Evolutionary conservation across 371 early-diverging fungal genomes (phyloP).

Genomic region (Mucor indicus): DNA sequence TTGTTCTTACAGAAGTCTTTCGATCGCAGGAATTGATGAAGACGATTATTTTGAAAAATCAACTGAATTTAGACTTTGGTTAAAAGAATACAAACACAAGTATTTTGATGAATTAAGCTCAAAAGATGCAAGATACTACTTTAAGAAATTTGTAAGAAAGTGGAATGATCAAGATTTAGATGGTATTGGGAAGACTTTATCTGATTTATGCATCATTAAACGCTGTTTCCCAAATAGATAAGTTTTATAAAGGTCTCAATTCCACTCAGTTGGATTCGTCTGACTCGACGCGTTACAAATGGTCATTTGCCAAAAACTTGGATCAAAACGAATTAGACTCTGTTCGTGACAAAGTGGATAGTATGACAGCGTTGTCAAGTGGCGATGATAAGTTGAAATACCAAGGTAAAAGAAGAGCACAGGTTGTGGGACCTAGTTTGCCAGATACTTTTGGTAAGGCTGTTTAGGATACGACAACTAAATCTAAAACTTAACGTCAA

Average conservation of each 20-base stretch:
- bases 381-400: conserved; percentile 6
- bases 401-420: conserved; percentile 12
- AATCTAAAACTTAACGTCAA: no score
- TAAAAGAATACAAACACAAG: conserved; percentile 66
- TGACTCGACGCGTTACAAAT: conserved; percentile 70
- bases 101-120: conserved; percentile 74
- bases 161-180: conserved; percentile 72
- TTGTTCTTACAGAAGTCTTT: not conserved
- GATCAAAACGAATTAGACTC: conserved; percentile 54
- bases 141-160: conserved; percentile 73
- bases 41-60: conserved; percentile 79
- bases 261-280: conserved; percentile 60
- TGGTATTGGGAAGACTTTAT: conserved; percentile 27
- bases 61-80: conserved; percentile 81
- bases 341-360: conserved; percentile 61
- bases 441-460: conserved; percentile 15
- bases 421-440: conserved; percentile 31
- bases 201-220: not conserved
- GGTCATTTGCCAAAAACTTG: conserved; percentile 71
- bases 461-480: no score
- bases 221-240: conserved; percentile 30
- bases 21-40: conserved; percentile 44
- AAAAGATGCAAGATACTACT: conserved; percentile 67
- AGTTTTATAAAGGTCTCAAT: conserved; percentile 66
- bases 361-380: conserved; percentile 61